Evolutionary conservation across 371 early-diverging fungal species (phyloP).

Genomic region (Actinomortierella wolfii): DNA sequence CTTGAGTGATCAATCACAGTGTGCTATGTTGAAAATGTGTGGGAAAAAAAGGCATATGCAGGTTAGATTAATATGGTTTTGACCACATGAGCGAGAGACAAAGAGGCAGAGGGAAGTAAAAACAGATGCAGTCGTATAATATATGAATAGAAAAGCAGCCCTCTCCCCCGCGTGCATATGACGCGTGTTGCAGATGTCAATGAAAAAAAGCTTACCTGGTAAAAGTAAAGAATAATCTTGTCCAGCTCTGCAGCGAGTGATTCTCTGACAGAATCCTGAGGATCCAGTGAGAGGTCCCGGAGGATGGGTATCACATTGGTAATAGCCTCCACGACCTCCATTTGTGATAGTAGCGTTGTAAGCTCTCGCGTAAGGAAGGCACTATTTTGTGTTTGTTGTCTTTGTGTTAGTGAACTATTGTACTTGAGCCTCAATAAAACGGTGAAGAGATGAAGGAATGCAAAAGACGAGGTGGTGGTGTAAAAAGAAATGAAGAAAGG

Average conservation of each 20-base stretch:
- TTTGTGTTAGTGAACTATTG: background rate
- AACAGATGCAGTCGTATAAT: no score
- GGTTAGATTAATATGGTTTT: no score
- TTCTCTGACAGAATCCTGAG: conserved; percentile 31
- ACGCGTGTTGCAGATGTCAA: no score
- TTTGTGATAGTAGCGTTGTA: conserved; percentile 15
- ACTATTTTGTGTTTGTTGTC: conserved; percentile 8
- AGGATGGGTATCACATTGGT: conserved; percentile 25
- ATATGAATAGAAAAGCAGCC: no score
- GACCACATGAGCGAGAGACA: conserved; percentile 1
- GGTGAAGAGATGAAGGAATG: background rate
- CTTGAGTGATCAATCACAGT: conserved; percentile 22
- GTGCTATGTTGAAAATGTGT: conserved; percentile 7
- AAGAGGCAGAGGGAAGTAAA: background rate
- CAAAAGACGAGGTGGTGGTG: background rate
- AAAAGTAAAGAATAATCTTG: conserved; percentile 38
- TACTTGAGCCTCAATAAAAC: background rate
- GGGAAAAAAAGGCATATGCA: background rate
- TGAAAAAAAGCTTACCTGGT: conserved; percentile 21
- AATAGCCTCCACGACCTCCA: conserved; percentile 24
- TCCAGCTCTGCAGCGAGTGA: conserved; percentile 36
- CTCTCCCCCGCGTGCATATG: background rate
- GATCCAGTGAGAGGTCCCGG: conserved; percentile 27
- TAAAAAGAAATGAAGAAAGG: conserved; percentile 1
- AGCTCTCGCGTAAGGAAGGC: conserved; percentile 41